A percentile compares a stretch with the other conserved stretches of the same genome.
phyloP scores from a whole-genome alignment of 2,329 filamentous ascomycete species.

The Phyllosticta citriasiana region DNA sequence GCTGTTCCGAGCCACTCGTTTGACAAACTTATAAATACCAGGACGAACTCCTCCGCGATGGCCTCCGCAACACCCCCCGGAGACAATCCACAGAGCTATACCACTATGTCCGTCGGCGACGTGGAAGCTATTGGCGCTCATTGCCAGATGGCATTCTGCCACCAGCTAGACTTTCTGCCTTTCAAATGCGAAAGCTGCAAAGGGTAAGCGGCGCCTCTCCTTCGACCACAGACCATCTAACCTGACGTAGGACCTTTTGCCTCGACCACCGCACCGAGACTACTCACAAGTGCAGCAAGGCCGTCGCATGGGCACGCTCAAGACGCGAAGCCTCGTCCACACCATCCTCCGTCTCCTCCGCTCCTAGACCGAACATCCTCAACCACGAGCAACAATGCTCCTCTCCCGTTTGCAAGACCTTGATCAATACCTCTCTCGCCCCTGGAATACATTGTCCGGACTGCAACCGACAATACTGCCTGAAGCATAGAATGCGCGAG shows the following conservation, averaged over 20 bases:
- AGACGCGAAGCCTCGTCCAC: slow-evolving; percentile 30
- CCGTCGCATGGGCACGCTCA: slow-evolving; percentile 49
- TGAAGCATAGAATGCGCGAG: slow-evolving; percentile 65
- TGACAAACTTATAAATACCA: slow-evolving; percentile 6
- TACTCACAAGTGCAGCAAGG: slow-evolving; percentile 58
- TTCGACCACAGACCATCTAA: not conserved
- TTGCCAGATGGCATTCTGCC: slow-evolving; percentile 86
- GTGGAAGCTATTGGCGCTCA: slow-evolving; percentile 79
- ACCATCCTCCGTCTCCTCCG: slow-evolving; percentile 17
- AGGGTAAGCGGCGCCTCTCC: slow-evolving; percentile 28
- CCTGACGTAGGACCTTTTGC: slow-evolving; percentile 59
- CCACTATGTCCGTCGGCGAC: slow-evolving; percentile 66
- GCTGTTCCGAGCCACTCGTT: not conserved
- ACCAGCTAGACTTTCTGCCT: slow-evolving; percentile 90
- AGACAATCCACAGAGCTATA: slow-evolving; percentile 45
- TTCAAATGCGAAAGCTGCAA: slow-evolving; percentile 87
- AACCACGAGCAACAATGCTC: slow-evolving; percentile 61
- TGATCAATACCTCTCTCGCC: slow-evolving; percentile 57
- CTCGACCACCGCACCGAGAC: slow-evolving; percentile 86
- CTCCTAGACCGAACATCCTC: slow-evolving; percentile 44
- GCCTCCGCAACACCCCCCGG: not conserved
- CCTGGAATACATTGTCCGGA: slow-evolving; percentile 61
- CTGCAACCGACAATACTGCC: slow-evolving; percentile 66
- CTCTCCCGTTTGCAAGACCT: slow-evolving; percentile 55
- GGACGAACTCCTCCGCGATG: not conserved